Base-by-base conservation (phyloP, 139 green algal species). In the Cymbomonas tetramitiformis region DNA sequence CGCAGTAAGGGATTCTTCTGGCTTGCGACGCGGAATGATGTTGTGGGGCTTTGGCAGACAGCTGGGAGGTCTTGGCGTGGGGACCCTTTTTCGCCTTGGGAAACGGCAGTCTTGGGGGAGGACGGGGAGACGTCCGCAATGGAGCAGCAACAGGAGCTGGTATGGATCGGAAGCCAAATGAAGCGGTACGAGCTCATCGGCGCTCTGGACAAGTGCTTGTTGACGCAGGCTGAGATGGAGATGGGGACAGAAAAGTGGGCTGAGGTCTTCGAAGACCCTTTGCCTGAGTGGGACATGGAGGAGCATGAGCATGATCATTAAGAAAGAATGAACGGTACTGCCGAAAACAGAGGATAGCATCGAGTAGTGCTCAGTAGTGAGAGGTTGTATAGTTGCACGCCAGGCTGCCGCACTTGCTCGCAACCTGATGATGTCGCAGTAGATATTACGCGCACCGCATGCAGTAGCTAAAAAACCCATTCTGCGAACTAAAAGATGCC, bases 1-100 rank as follows among this genome's bases (percentile, higher is more conserved):
- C 64, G 83, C 23, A 74, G 60, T 46, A 90, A 90, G 68, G 83
- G 83, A 33, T 86, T 79, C 56, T 62, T 72, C 30, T 92, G 80
- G 80, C 47, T 88, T 60, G 70, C 69, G 7, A 63, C 32, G 23
- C 38, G 79, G 0, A 46, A 74, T 32, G 64, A 79, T n/a, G 31
- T 81, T 50, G 60, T 63, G 24, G 79, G 67, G 5, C 75, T 89
- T 30, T 86, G 81, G 80, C 56, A 38, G 8, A 44, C 46, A 18
- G 65, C 65, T 51, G 65, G 65, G 41, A 0, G n/a, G n/a, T n/a
- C n/a, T n/a, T n/a, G n/a, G n/a, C n/a, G n/a, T n/a, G n/a, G n/a
- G n/a, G n/a, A n/a, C n/a, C 21, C 1, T 41, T 46, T 4, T 6
- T 25, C 15, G 18, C 29, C 24, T 21, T 68, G 34, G 41, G 48